These are phyloP conservation scores for Nectriaceae sp. DNA, from an alignment of 2,329 filamentous ascomycete genomes.

Conservation along the genomic window DNA sequence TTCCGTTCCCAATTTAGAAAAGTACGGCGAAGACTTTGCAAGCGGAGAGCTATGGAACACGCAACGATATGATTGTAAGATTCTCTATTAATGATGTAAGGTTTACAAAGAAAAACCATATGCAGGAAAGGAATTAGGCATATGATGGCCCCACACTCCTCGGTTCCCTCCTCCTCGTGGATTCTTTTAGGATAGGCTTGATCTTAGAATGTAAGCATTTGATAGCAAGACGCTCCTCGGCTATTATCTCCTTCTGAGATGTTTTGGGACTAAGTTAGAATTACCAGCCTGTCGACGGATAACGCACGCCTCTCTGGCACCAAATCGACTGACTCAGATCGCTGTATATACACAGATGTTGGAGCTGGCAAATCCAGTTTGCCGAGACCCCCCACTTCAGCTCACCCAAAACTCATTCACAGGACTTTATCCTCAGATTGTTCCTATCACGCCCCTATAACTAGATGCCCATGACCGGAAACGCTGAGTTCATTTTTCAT, in stretches of 20 bases:
- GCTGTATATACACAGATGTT: background rate
- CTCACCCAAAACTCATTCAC: background rate
- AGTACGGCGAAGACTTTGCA: background rate
- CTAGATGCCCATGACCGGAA: background rate
- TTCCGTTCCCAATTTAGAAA: background rate
- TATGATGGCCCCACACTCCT: background rate
- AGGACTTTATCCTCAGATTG: background rate
- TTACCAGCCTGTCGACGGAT: background rate
- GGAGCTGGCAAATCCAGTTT: background rate
- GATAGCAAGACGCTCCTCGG: background rate
- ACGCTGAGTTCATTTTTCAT: background rate
- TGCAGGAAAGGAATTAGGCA: background rate
- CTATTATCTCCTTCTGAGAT: background rate
- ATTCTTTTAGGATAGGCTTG: background rate
- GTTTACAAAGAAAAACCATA: background rate
- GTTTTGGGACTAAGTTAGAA: background rate
- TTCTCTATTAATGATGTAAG: background rate
- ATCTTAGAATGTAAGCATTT: background rate
- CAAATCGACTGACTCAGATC: background rate
- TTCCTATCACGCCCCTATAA: background rate
- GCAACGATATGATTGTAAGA: too few relatives aligned
- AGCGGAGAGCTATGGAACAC: background rate
- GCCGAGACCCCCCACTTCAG: background rate
- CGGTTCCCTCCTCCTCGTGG: background rate
- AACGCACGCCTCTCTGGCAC: background rate